These are phyloP conservation scores for Phoma herbarum DNA, from an alignment of 2,329 filamentous ascomycete species.

Conservation along the genomic window DNA sequence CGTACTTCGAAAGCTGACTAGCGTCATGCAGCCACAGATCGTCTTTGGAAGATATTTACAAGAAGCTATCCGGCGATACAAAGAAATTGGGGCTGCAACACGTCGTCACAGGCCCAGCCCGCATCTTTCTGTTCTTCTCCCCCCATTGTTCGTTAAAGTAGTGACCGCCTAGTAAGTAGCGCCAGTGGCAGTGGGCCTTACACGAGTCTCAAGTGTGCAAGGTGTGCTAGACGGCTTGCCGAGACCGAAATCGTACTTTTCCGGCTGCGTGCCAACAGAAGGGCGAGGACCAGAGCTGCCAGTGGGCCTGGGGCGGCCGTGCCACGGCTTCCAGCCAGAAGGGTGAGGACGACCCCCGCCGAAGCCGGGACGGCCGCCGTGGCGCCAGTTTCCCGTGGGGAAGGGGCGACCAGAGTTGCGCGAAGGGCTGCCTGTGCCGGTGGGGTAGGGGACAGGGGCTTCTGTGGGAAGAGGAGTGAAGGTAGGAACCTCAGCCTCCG, in stretches of 20 bases:
- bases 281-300: constrained; percentile 14
- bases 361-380: constrained; percentile 21
- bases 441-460: not conserved
- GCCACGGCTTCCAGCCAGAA: constrained; percentile 27
- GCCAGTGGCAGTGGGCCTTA: constrained; percentile 32
- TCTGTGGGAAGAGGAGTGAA: constrained; percentile 12
- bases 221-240: constrained; percentile 26
- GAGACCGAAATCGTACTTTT: constrained; percentile 20
- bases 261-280: constrained; percentile 13
- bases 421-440: constrained; percentile 9
- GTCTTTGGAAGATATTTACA: constrained; percentile 18
- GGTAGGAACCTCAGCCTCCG: constrained; percentile 6
- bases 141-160: not conserved
- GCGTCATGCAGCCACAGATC: constrained; percentile 8
- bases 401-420: constrained; percentile 15
- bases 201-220: constrained; percentile 34
- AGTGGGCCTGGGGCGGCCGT: constrained; percentile 13
- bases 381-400: constrained; percentile 16
- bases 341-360: constrained; percentile 31
- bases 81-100: not conserved
- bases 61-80: constrained; percentile 7
- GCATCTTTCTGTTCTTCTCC: not conserved
- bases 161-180: constrained; percentile 5
- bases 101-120: not conserved
- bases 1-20: constrained; percentile 7